Conservation (phyloP, 192 early-diverging fungal species). For the Phlyctochytrium bullatum region DNA sequence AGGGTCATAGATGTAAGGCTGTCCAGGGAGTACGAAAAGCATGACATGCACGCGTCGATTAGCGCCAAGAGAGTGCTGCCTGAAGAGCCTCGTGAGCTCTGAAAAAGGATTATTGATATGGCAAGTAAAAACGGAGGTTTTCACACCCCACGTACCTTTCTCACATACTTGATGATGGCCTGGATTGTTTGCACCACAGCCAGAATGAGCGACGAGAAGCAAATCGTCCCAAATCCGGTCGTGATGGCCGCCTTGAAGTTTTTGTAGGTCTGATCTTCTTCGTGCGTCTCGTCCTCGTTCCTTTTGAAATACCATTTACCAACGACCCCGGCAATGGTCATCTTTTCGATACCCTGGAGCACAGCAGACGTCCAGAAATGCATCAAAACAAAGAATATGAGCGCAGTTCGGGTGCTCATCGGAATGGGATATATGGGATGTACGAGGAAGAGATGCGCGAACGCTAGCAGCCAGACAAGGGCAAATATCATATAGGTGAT, state of each 20-base stretch:
- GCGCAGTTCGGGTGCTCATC: neutral
- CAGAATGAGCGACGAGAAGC: conserved; percentile 64
- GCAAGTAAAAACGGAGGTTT: conserved; percentile 16
- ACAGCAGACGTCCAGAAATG: conserved; percentile 76
- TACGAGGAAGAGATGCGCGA: conserved; percentile 63
- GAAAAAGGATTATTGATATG: neutral
- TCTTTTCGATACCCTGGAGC: conserved; percentile 69
- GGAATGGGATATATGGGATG: conserved; percentile 34
- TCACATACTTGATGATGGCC: conserved; percentile 54
- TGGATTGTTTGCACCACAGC: conserved; percentile 55
- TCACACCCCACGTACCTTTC: conserved; percentile 15
- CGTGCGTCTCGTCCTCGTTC: conserved; percentile 20
- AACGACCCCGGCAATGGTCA: conserved; percentile 65
- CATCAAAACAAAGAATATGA: conserved; percentile 59
- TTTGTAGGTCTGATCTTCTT: conserved; percentile 33
- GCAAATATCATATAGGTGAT: conserved; percentile 60
- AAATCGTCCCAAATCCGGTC: conserved; percentile 66
- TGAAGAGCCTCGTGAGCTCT: conserved; percentile 21
- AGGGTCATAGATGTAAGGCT: conserved; percentile 60
- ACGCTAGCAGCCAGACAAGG: conserved; percentile 63
- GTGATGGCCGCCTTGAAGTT: conserved; percentile 45
- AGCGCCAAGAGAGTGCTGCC: conserved; percentile 14
- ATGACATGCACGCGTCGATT: conserved; percentile 18
- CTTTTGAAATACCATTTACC: conserved; percentile 75
- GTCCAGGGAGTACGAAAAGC: conserved; percentile 15